Evolutionary conservation across 805 yeast genomes (phyloP).

Genomic region (Isabelozyma gotoi): DNA sequence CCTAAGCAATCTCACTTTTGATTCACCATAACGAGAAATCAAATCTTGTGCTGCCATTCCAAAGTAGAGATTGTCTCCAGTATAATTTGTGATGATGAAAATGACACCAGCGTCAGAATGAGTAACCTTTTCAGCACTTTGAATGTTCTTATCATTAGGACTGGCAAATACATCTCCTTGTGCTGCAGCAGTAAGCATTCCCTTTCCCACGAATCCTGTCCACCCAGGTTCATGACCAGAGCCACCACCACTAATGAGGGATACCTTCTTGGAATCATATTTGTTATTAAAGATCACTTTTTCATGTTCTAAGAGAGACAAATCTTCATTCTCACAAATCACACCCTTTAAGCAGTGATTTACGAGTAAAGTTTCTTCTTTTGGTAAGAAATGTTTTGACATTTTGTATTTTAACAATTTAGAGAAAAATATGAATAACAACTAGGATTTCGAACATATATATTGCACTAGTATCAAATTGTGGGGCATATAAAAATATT

Average conservation of each 20-base stretch:
- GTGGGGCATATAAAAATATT: too few relatives aligned
- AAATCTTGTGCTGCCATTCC: constrained; percentile 41
- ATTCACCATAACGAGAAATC: constrained; percentile 26
- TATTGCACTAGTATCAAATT: too few relatives aligned
- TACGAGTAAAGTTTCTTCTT: constrained; percentile 31
- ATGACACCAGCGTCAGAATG: constrained; percentile 35
- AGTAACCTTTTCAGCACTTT: constrained; percentile 34
- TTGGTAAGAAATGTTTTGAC: constrained; percentile 43
- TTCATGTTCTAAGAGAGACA: constrained; percentile 36
- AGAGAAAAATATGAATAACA: not conserved
- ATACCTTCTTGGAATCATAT: constrained; percentile 21
- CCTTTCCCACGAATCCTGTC: constrained; percentile 38
- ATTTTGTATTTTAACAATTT: constrained; percentile 19
- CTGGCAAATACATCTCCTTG: constrained; percentile 44
- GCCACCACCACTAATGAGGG: constrained; percentile 42
- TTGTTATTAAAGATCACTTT: constrained; percentile 36
- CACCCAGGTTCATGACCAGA: constrained; percentile 46
- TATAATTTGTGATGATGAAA: constrained; percentile 35
- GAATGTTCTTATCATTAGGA: constrained; percentile 37
- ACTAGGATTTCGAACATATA: not conserved
- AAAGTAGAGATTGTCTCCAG: constrained; percentile 39
- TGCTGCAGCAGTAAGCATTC: constrained; percentile 39
- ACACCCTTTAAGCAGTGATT: constrained; percentile 37
- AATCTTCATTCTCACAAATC: constrained; percentile 33
- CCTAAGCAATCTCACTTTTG: constrained; percentile 27